Conservation (phyloP, 2,329 filamentous ascomycete genomes). For the Sarocladium brachiariae region DNA sequence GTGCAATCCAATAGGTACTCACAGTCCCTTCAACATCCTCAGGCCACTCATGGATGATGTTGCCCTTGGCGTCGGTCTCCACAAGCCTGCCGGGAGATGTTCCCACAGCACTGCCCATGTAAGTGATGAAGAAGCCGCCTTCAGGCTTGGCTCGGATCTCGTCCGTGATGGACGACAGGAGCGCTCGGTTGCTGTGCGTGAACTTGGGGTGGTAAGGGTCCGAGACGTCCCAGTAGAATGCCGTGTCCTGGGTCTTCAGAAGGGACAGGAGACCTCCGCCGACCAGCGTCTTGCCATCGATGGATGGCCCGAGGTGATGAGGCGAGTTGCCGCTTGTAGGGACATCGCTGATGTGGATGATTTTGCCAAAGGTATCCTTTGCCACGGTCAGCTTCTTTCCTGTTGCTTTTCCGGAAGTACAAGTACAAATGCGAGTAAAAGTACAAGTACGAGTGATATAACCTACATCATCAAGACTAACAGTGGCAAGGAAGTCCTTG, state of each 20-base stretch:
- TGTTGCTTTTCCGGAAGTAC: no score
- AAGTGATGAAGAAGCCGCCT: slow-evolving; percentile 24
- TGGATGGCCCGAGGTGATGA: slow-evolving; percentile 48
- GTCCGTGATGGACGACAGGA: slow-evolving; percentile 53
- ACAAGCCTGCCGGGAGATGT: slow-evolving; percentile 53
- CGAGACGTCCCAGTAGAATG: slow-evolving; percentile 54
- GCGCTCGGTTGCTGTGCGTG: slow-evolving; percentile 51
- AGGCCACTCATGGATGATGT: slow-evolving; percentile 58
- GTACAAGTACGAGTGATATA: no score
- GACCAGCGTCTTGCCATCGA: slow-evolving; percentile 50
- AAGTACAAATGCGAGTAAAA: no score
- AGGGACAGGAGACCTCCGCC: slow-evolving; percentile 52
- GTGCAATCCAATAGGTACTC: no score
- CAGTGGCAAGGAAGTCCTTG: slow-evolving; percentile 52
- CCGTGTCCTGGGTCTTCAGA: slow-evolving; percentile 54
- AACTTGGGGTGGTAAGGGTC: slow-evolving; percentile 54
- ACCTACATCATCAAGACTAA: slow-evolving; percentile 50
- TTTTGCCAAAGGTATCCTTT: slow-evolving; percentile 52
- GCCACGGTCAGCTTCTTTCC: slow-evolving; percentile 2
- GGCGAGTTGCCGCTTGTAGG: slow-evolving; percentile 53
- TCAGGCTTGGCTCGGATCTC: slow-evolving; percentile 59
- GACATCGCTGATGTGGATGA: slow-evolving; percentile 52
- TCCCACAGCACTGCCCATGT: slow-evolving; percentile 48
- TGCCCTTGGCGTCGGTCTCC: slow-evolving; percentile 51
- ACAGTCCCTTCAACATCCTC: slow-evolving; percentile 43